These are phyloP conservation scores for Cladorrhinum sp. DNA, from an alignment of 2,329 filamentous ascomycete genomes.

Conservation along the genomic window DNA sequence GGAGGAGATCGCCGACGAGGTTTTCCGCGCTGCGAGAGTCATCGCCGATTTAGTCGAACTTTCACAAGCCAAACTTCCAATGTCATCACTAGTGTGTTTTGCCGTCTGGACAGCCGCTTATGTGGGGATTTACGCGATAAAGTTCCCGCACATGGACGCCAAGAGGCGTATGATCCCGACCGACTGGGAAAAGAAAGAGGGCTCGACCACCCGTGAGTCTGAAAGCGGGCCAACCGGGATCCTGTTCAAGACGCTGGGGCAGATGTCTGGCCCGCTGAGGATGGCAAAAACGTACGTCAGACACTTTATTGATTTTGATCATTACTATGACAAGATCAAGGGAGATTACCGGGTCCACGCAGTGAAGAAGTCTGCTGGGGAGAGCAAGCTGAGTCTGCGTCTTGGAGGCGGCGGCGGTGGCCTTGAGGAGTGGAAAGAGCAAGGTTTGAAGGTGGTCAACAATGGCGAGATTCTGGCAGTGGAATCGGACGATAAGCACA, in stretches of 20 bases:
- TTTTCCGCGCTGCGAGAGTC: constrained; percentile 60
- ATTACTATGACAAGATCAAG: constrained; percentile 51
- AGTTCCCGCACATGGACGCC: constrained; percentile 67
- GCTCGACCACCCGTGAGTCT: constrained; percentile 31
- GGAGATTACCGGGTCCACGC: constrained; percentile 42
- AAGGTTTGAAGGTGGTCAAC: constrained; percentile 40
- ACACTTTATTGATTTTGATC: constrained; percentile 52
- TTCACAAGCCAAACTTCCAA: constrained; percentile 59
- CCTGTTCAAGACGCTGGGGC: constrained; percentile 47
- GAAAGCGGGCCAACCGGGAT: constrained; percentile 45
- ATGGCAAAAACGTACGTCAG: constrained; percentile 56
- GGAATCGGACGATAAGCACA: constrained; percentile 30
- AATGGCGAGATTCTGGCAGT: constrained; percentile 40
- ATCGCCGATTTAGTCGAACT: constrained; percentile 64
- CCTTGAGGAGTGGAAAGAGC: constrained; percentile 52
- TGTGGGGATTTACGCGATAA: constrained; percentile 61
- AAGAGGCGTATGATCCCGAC: constrained; percentile 47
- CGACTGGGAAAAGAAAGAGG: constrained; percentile 9
- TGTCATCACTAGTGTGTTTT: constrained; percentile 66
- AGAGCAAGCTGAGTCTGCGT: constrained; percentile 39
- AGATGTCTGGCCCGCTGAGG: constrained; percentile 50
- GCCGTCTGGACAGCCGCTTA: constrained; percentile 66
- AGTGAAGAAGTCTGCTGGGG: constrained; percentile 19
- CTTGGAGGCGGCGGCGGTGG: constrained; percentile 50
- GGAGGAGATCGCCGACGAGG: constrained; percentile 57